Base-by-base conservation (phyloP, 331 rosid species). In the Acacia pycnantha region DNA sequence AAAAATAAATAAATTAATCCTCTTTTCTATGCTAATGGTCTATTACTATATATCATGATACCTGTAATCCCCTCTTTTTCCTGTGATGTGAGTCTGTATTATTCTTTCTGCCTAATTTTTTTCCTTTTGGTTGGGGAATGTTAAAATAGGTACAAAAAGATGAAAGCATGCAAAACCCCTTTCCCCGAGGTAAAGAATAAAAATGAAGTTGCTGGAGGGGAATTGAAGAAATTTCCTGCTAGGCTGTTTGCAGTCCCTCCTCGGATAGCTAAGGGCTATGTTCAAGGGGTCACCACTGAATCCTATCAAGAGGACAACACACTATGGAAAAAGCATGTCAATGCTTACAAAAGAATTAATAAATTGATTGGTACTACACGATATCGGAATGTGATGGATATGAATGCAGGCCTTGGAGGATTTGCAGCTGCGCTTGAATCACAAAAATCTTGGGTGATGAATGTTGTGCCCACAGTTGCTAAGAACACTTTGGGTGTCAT, bases 351-450 rank as follows among this genome's bases (percentile, higher is more conserved):
- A 86, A 91, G 93, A 87, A 85, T 82, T 8, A 92, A 94, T 87
- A 83, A 66, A 73, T 81, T 93, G 85, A 82, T 96, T 50, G 97
- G 99, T 82, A 84, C 93, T 9, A 51, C 89, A 31, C 90, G 99
- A 86, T 92, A 87, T 74, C 91, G 97, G 73, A 96, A 92, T 81
- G 77, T 92, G 78, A 96, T 96, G 98, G 99, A 96, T 87, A 94
- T 96, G 99, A 96, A 96, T 85, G 98, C 99, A 65, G 96, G 89
- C 78, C 97, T 96, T 15, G 99, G 99, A 62, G 99, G 99, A 87
- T 96, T 96, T 82, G 97, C 94, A 24, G 98, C 98, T 27, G 90
- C 97, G 27, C 86, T 93, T 62, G 97, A 96, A 71, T 93, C 98
- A 13, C 85, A 72, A 66, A 91, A 92, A 68, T 91, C 98, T 70